Base-by-base conservation (phyloP, 768 basidiomycete species). In the Suillus bovinus region DNA sequence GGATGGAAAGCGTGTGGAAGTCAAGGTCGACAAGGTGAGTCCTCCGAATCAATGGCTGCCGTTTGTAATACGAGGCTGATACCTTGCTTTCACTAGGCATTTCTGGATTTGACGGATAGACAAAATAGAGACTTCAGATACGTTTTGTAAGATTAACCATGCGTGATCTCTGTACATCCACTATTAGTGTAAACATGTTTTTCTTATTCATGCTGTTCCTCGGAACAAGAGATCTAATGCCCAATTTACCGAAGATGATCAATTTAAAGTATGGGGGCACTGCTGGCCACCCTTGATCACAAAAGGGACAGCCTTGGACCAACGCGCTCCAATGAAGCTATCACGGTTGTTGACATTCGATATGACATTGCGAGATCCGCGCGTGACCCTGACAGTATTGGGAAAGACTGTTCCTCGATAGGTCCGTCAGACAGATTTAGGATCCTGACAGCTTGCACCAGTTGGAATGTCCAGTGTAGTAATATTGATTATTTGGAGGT, bases 101-200 rank as follows among this genome's bases (percentile, higher is more conserved):
- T 84, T 70, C 71, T 90, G 75, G 90, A 91, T 69, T 74, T 91
- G 67, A 91, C 90, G 1, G 90, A 91, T 69, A 78, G 74, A 34
- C 86, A 90, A 70, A 91, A 91, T 66, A 80, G 84, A 11, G 87
- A 89, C 59, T 90, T 88, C 74, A 79, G 90, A 76, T 91, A 90
- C 68, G 86, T 90, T 31, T 73, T 90, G 61, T 89, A 73, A 66
- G 17, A 39, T 22, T n/a, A 52, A 52, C 5, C 31, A 52, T 20
- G 29, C 20, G 5, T 31, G 20, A 52, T 31, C 31, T 27, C 9
- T 29, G 17, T 27, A 50, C 17, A 20, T 29, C 16, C 14, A 29
- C 11, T 17, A 16, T 50, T 50, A 29, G 16, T 47, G 27, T 8
- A 24, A 6, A 24, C 46, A 24, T 14, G 13, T 24, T 1, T 10